phyloP scores from a whole-genome alignment of 805 yeast genomes.

The Myxozyma lipomycoides region DNA sequence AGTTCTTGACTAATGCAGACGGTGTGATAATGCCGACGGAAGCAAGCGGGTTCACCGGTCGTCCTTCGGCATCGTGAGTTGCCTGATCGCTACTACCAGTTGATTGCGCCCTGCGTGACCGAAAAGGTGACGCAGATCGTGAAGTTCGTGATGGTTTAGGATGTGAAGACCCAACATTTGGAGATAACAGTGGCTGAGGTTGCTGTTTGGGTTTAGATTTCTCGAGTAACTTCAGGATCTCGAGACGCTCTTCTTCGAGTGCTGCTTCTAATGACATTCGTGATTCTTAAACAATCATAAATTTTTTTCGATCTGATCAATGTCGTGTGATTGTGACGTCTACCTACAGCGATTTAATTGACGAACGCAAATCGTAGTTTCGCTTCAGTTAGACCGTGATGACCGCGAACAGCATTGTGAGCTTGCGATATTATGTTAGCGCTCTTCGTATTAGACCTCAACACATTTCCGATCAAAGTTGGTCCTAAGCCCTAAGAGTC shows the following conservation, averaged over 20 bases:
- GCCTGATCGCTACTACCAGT: not conserved
- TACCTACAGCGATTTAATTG: too few relatives aligned
- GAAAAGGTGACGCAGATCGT: conserved; percentile 25
- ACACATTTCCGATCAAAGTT: too few relatives aligned
- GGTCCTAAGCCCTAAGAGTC: too few relatives aligned
- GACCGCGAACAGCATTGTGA: too few relatives aligned
- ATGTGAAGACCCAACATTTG: not conserved
- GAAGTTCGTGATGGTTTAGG: conserved; percentile 7
- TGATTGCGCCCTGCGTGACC: conserved; percentile 10
- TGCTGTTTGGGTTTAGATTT: conserved; percentile 6
- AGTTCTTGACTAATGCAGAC: conserved; percentile 21
- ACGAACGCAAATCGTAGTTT: too few relatives aligned
- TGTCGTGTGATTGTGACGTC: too few relatives aligned
- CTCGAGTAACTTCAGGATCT: conserved; percentile 29
- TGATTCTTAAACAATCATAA: conserved; percentile 13
- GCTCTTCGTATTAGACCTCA: too few relatives aligned
- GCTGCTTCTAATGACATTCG: conserved; percentile 31
- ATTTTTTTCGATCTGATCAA: conserved; percentile 29
- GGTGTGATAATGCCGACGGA: conserved; percentile 16
- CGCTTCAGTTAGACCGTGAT: too few relatives aligned
- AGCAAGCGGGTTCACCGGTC: not conserved
- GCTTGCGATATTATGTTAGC: too few relatives aligned
- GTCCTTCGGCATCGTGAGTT: not conserved
- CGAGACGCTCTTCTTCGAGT: conserved; percentile 32
- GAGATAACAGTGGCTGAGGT: not conserved